Evolutionary conservation across 345 rosid genomes (phyloP).

Genomic region (Erucastrum elatum): DNA sequence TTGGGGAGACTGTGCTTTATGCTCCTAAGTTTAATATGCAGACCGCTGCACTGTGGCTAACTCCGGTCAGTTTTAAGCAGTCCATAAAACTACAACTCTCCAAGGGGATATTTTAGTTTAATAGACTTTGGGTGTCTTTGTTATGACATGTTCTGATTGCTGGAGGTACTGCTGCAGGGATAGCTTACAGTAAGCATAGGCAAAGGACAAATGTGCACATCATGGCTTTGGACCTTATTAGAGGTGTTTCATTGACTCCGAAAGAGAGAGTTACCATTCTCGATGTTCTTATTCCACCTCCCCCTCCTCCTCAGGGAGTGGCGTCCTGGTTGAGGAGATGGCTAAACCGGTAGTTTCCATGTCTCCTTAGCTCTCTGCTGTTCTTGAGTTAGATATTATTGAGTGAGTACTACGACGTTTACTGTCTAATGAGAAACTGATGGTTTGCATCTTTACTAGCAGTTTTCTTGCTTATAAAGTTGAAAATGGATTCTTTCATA

Average conservation of each 20-base stretch:
- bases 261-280: conserved; percentile 87
- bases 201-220: conserved; percentile 73
- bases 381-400: not conserved
- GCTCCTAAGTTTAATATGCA: conserved; percentile 90
- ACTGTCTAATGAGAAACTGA: not conserved
- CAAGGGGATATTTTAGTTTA: not conserved
- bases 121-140: not conserved
- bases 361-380: conserved; percentile 6
- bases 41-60: conserved; percentile 90
- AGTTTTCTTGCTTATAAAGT: conserved; percentile 1
- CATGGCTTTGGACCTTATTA: conserved; percentile 81
- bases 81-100: not conserved
- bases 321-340: conserved; percentile 61
- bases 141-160: conserved; percentile 30
- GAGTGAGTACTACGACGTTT: conserved; percentile 6
- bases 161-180: conserved; percentile 68
- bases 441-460: not conserved
- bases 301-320: conserved; percentile 46
- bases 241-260: conserved; percentile 81
- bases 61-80: conserved; percentile 65
- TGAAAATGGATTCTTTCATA: conserved; percentile 4
- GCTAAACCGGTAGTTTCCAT: conserved; percentile 24
- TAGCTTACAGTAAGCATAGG: conserved; percentile 73
- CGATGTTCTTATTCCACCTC: conserved; percentile 84
- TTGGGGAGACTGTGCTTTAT: conserved; percentile 93